Evolutionary conservation across 306 rosid genomes (phyloP), one percentile per base, ranked within the genome.

Genomic region (Fragaria ananassa): DNA sequence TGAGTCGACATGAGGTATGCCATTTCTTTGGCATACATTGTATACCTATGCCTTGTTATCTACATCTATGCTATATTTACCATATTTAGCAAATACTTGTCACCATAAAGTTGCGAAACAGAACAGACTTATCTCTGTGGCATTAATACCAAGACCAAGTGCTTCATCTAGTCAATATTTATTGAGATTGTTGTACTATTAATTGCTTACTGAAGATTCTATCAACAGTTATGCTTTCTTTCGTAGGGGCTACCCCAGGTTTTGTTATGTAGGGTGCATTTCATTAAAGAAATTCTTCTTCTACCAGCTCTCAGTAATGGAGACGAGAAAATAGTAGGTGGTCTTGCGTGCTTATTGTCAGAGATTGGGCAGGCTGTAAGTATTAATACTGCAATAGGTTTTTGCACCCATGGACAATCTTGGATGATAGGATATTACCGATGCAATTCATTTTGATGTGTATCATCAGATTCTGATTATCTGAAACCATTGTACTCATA

Each of bases 291-390:
- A 84, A 81, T 72, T 63, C 93, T 94, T 80, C 96, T 94, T 83
- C 82, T 90, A 71, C 98, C 97, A 57, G 96, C 96, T 81, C 98
- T 91, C 49, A 72, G 65, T 77, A 86, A 81, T 76, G 84, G 97
- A 71, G 97, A 91, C 72, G 88, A 91, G 83, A 90, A 91, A 87
- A 85, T 86, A 68, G 85, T 91, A 50, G 90, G 94, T 53, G 98
- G 98, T 82, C 91, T 94, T 45, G 96, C 98, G 37, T 88, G 94
- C 89, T 86, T 94, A 80, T 87, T 90, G 84, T 94, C 96, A 68
- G 97, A 94, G 88, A 87, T 94, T 82, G 98, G 98, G 72, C 98
- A 94, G 80, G 96, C 98, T 72, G 98, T 93, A 89, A 80, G 97
- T 91, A 68, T 70, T 35, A n/a, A 44, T 35, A 51, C 13, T 68